A percentile compares a stretch with the other conserved stretches of the same genome.
Conservation (phyloP, 2,329 filamentous ascomycete genomes). For the Massarina eburnea region DNA sequence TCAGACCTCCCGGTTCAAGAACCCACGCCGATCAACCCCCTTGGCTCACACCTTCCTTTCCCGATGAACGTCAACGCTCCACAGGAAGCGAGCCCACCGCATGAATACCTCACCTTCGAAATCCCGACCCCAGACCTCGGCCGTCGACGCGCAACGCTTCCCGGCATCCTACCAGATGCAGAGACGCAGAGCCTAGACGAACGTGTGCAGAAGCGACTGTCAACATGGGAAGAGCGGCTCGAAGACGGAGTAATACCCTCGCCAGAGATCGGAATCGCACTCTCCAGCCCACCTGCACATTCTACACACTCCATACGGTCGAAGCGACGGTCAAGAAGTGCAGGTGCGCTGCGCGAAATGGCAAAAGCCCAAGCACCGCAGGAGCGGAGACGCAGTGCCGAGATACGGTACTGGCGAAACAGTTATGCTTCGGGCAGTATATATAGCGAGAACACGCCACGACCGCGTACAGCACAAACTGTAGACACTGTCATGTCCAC, state of each 20-base stretch:
- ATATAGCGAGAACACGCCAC: conserved; percentile 27
- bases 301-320: conserved; percentile 18
- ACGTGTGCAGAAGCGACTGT: conserved; percentile 21
- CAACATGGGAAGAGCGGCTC: conserved; percentile 31
- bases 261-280: conserved; percentile 39
- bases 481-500: conserved; percentile 27
- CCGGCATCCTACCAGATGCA: conserved; percentile 28
- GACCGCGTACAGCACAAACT: conserved; percentile 37
- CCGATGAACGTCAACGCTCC: conserved; percentile 47
- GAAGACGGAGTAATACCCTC: conserved; percentile 29
- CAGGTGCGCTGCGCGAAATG: conserved; percentile 38
- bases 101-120: conserved; percentile 39
- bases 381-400: conserved; percentile 34
- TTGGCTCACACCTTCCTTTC: conserved; percentile 41
- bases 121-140: conserved; percentile 21
- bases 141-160: conserved; percentile 39
- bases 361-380: conserved; percentile 25
- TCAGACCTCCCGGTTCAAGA: conserved; percentile 38
- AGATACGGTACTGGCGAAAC: conserved; percentile 40
- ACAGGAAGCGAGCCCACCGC: conserved; percentile 34
- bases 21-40: conserved; percentile 35
- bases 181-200: conserved; percentile 34
- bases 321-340: conserved; percentile 42
- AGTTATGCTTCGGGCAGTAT: conserved; percentile 37
- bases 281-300: conserved; percentile 30